phyloP scores from a whole-genome alignment of 331 rosid species.

The Stylosanthes scabra region DNA sequence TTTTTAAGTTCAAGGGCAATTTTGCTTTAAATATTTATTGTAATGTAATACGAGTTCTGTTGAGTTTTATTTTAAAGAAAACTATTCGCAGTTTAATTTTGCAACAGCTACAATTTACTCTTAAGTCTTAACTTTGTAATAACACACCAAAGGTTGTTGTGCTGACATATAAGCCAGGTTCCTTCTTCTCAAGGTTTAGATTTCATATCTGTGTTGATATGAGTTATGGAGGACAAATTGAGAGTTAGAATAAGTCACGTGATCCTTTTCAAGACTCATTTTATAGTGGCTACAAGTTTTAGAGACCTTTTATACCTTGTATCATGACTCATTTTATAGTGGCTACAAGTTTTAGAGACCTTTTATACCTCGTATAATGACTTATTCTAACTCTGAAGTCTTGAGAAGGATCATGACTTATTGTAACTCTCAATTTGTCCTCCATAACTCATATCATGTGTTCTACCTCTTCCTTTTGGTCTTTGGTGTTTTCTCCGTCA shows the following conservation, averaged over 20 bases:
- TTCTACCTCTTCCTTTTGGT: not conserved
- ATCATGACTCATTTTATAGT: too few species aligned
- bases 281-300: too few species aligned
- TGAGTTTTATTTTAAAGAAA: not conserved
- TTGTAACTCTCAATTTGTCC: too few species aligned
- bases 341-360: too few species aligned
- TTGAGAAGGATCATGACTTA: too few species aligned
- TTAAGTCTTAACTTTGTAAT: not conserved
- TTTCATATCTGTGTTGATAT: too few species aligned
- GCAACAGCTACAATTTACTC: not conserved
- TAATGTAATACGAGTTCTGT: not conserved
- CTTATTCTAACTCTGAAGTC: too few species aligned
- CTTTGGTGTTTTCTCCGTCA: not conserved
- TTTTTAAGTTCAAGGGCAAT: not conserved
- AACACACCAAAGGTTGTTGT: not conserved
- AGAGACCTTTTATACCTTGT: too few species aligned
- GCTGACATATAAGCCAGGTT: not conserved
- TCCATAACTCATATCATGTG: not conserved
- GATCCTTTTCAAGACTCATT: too few species aligned
- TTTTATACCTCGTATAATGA: too few species aligned
- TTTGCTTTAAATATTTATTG: not conserved
- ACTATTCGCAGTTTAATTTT: not conserved
- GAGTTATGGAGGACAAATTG: too few species aligned
- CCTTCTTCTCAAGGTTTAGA: not conserved
- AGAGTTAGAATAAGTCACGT: too few species aligned